Evolutionary conservation across 768 basidiomycete species (phyloP), one percentile per base, ranked within the genome.

Genomic region (Rubroboletus satanas): DNA sequence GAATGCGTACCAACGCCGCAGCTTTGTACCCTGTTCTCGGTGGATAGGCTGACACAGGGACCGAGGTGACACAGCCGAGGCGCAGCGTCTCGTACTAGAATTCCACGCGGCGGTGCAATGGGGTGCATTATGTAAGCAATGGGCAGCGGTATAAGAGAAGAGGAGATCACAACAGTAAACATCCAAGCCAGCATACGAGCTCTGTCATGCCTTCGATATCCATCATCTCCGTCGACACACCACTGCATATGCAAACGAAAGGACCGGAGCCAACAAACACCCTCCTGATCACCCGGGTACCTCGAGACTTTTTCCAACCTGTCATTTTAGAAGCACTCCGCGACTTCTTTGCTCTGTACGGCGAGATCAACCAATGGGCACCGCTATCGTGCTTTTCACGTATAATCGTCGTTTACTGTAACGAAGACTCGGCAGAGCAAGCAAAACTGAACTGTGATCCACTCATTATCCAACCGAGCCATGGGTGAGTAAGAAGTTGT

Each of bases 361-460:
- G 97, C 17, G 74, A 79, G 26, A 83, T 99, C n/a, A 85, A 89
- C 63, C 81, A 87, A 62, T 99, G 95, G 94, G 91, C 89, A 1
- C 93, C 93, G 4, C 72, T 98, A 6, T 82, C 80, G 18, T 85
- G 83, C 7, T 93, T 98, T 63, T 81, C 83, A 1, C 80, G 95
- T 29, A 86, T 93, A 32, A 82, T 98, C 52, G 72, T 96, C 21
- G 91, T 97, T 1, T 98, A 85, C 66, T 76, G 79, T 26, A 66
- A 69, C 12, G 83, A 84, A 17, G 79, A 81, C 18, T 75, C 81
- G 39, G 90, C 87, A 0, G 86, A 88, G 65, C 67, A 67, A 15
- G 92, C 88, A 0, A 91, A 90, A 67, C 64, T 71, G 43, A 76
- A 74, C 46, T 82, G 83, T 69, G 86, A 91, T 73, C 82, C 81